Evolutionary conservation across 108 stramenopile species (phyloP), one percentile per base, ranked within the genome.

Genomic region (Cafeteria roenbergensis): DNA sequence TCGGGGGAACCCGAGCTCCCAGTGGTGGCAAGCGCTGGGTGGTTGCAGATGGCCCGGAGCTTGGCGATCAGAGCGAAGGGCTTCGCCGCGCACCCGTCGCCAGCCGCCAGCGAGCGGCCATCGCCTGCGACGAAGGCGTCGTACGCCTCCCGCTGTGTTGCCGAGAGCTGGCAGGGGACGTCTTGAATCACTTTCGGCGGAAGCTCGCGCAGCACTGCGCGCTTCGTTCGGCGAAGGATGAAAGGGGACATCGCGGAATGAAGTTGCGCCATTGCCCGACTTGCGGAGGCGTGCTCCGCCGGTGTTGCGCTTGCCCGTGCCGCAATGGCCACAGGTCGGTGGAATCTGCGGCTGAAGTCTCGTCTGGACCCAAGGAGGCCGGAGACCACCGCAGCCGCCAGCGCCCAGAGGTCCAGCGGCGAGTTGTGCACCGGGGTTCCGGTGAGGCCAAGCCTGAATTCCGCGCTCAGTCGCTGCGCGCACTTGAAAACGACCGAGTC

Each of bases 351-450:
- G 12, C 42, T 48, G 42, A 48, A 48, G 12, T 48, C 12, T 6
- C 42, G 12, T 48, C 42, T 17, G 42, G 89, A 92, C 27, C 95
- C 95, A 28, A 96, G 76, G 34, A 88, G 71, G 52, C 95, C 80
- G 22, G 80, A 78, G 60, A 74, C 74, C 1, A 75, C 84, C 68
- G 65, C 93, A 61, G 73, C 88, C 68, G 94, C 90, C 1, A 97
- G 69, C 17, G 82, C 71, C 84, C 91, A 88, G 12, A 97, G 85
- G 67, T 97, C 95, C 59, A 57, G 30, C 51, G 88, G 66, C 66
- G 84, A 84, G 75, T 93, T 93, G 75, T 91, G 90, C 55, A 94
- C 87, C 0, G 93, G 93, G 0, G 93, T 94, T 6, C 94, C 94
- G 0, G 91, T 89, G 25, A 97, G 80, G 14, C 91, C 65, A 9